Evolutionary conservation across 495 filamentous ascomycete species (phyloP), one percentile per base, ranked within the genome.

Genomic region (Lineolata rhizophorae): DNA sequence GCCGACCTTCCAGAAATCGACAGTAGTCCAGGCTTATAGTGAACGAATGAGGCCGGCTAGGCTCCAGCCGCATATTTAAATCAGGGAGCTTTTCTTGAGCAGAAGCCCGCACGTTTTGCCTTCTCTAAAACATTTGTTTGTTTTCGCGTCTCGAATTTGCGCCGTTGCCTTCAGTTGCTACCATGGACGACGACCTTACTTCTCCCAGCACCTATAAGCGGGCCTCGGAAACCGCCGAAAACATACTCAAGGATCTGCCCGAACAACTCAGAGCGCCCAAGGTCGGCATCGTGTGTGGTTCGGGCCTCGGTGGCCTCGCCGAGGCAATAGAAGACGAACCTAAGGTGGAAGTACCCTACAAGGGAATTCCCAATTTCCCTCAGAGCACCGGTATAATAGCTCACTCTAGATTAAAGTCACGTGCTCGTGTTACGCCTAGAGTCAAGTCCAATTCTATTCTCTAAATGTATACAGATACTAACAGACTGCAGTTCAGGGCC

Each of bases 251-350:
- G 10, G 24, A 31, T 10, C 38, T 67, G 11, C 67, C 68, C 8
- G 35, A 44, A 17, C 29, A 41, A 6, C 43, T 79, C 17, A 51
- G 59, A 31, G 43, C 51, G 9, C 74, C 75, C 14, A 51, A 53
- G 27, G 56, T 79, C 33, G 76, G 69, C 10, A 74, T 83, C 38
- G 64, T 81, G 24, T 79, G 76, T 47, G 76, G 76, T 13, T 76
- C 72, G 32, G 76, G 76, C 10, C 51, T 83, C 10, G 72, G 72
- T 14, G 70, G 68, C 5, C 58, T 81, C n/a, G 64, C 57, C 29
- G 54, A 62, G 20, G 67, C 62, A 9, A 55, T 81, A n/a, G 42
- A 70, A 20, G 36, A 48, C 27, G 50, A 55, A 17, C 58, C 58
- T 19, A 60, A 57, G 34, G 46, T 55, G 34, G 73, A 76, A 47